phyloP scores from a whole-genome alignment of 768 basidiomycete genomes.

The Imleria badia region DNA sequence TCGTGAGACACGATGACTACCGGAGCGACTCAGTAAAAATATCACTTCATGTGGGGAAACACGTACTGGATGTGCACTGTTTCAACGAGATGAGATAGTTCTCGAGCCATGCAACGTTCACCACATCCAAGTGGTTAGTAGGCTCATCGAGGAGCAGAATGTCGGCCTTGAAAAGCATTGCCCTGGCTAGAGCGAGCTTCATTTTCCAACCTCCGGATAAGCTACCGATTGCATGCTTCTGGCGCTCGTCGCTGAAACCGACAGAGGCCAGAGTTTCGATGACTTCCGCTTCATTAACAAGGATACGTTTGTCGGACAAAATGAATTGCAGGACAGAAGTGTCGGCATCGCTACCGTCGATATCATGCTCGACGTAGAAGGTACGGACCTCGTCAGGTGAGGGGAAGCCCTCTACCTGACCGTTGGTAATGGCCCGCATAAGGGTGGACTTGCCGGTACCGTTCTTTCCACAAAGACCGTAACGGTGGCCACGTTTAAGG shows the following conservation, averaged over 20 bases:
- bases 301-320: constrained; percentile 78
- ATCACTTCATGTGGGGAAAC: background rate
- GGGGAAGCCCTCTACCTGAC: constrained; percentile 98
- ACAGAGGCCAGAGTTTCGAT: constrained; percentile 83
- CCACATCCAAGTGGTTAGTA: constrained; percentile 95
- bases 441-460: constrained; percentile 97
- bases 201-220: constrained; percentile 99
- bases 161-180: constrained; percentile 98
- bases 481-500: constrained; percentile 97
- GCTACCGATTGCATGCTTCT: constrained; percentile 80
- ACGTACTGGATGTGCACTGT: constrained; percentile 88
- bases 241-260: constrained; percentile 88
- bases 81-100: constrained; percentile 84
- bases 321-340: constrained; percentile 92
- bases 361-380: constrained; percentile 99
- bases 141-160: constrained; percentile 96
- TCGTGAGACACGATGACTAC: constrained; percentile 97
- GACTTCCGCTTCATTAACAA: constrained; percentile 65
- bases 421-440: constrained; percentile 92
- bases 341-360: constrained; percentile 92
- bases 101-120: constrained; percentile 98
- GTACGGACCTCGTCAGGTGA: constrained; percentile 96
- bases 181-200: constrained; percentile 96
- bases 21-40: constrained; percentile 3
- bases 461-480: constrained; percentile 98